Evolutionary conservation across 768 basidiomycete species (phyloP), one percentile per base, ranked within the genome.

Genomic region (Neoboletus brunneissimus): DNA sequence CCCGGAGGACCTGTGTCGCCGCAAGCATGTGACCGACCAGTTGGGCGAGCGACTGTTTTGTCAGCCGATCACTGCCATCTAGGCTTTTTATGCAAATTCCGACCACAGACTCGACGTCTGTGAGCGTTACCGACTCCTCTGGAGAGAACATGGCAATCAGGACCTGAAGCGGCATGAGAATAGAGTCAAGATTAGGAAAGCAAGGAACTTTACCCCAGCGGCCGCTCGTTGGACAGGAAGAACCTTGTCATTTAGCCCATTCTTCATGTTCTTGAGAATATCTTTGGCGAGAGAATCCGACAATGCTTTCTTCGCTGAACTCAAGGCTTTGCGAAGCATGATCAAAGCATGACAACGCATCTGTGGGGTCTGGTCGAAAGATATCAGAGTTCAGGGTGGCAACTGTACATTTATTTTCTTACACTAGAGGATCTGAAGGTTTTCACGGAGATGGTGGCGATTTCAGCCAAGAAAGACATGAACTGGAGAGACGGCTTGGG

Each of bases 401-500:
- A 40, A 31, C 16, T 15, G 25, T 18, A 38, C 7, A 42, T 43
- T 37, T 18, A 12, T 31, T 34, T 32, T 74, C 91, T 58, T 58
- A 91, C 94, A 63, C 75, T 80, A 32, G 91, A 93, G 10, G 87
- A 83, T 58, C 82, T 88, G 62, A 82, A 79, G 0, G 87, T 82
- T 68, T 86, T 92, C 42, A 91, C 70, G 0, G 86, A 77, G 0
- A 84, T 76, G 2, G 78, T 75, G 20, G 83, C 75, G 34, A 95
- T 89, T 67, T 98, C 96, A 29, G 87, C 81, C 85, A 95, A 88
- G 63, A 94, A 89, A 0, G 94, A 97, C 94, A 98, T 96, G 68
- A 94, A 86, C 92, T 98, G 59, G 2, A 48, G 32, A 29, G 18
- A 37, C 35, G 12, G 41, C n/a, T 57, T 22, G 42, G 51, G 45